phyloP scores from a whole-genome alignment of 2,329 filamentous ascomycete species.

The Diaporthe citriasiana region DNA sequence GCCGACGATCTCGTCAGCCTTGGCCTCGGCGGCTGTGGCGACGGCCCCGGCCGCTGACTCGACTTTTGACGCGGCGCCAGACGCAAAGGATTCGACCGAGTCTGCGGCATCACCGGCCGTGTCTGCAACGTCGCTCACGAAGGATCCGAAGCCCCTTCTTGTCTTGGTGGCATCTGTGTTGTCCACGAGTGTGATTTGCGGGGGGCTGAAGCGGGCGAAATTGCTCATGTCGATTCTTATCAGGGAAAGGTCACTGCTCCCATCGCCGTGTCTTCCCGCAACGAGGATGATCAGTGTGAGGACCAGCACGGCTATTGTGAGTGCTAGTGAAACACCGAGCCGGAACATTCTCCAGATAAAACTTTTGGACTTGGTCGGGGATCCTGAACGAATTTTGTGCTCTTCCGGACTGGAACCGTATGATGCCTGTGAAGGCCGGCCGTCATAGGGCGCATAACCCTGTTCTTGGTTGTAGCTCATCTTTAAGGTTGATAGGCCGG shows the following conservation, averaged over 20 bases:
- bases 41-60: slow-evolving; percentile 33
- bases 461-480: slow-evolving; percentile 4
- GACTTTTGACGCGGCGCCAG: slow-evolving; percentile 23
- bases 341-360: slow-evolving; percentile 37
- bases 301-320: slow-evolving; percentile 37
- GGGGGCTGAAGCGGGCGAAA: slow-evolving; percentile 38
- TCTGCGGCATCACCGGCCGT: slow-evolving; percentile 20
- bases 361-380: slow-evolving; percentile 23
- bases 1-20: slow-evolving; percentile 40
- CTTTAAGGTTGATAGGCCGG: slow-evolving; percentile 17
- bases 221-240: slow-evolving; percentile 41
- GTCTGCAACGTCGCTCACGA: slow-evolving; percentile 17
- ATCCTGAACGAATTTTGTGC: neutral
- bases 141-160: slow-evolving; percentile 30
- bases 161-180: slow-evolving; percentile 37
- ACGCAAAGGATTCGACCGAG: slow-evolving; percentile 31
- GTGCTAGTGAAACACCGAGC: slow-evolving; percentile 30
- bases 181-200: slow-evolving; percentile 36
- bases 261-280: slow-evolving; percentile 36
- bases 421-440: slow-evolving; percentile 23
- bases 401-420: no score
- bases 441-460: slow-evolving; percentile 12
- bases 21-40: slow-evolving; percentile 33
- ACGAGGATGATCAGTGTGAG: slow-evolving; percentile 40
- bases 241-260: slow-evolving; percentile 37